Base-by-base conservation (phyloP, 108 stramenopile genomes). In the Skeletonema costatum region DNA sequence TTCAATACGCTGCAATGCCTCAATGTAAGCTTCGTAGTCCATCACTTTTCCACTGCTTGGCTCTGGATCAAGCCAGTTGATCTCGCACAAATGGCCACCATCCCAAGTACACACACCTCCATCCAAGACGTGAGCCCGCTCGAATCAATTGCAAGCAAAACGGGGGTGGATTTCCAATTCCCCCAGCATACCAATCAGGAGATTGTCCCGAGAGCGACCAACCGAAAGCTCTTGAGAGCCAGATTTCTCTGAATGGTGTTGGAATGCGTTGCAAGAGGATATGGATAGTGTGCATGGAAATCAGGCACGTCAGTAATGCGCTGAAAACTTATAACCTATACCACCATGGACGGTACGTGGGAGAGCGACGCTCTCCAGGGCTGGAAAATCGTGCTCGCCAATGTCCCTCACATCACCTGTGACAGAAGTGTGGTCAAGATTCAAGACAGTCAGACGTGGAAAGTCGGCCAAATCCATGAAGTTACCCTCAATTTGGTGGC, bases 391-490 rank as follows among this genome's bases (percentile, higher is more conserved):
- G 25, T 25, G 25, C 0, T 25, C 25, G n/a, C n/a, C n/a, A n/a
- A 25, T 25, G 25, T 25, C 25, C 25, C 25, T 0, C 0, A 25
- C 0, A 25, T 48, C n/a, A n/a, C n/a, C n/a, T n/a, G n/a, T n/a
- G n/a, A n/a, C n/a, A n/a, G n/a, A n/a, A n/a, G n/a, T n/a, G n/a
- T n/a, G n/a, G n/a, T n/a, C n/a, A n/a, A n/a, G n/a, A n/a, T n/a
- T n/a, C n/a, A n/a, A n/a, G n/a, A n/a, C n/a, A n/a, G n/a, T n/a
- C 29, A 67, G 66, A 38, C 31, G 3, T 30, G 66, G 66, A 48
- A 67, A 67, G 42, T 67, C 66, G 0, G 66, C 66, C 1, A 67
- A 1, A 67, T 67, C 66, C 41, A 67, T 61, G 10, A 61, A 31
- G 12, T 61, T 3, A 2, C 60, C 60, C 19, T 12, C 12, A 61